A percentile compares a stretch with the other conserved stretches of the same genome.
phyloP scores from a whole-genome alignment of 768 basidiomycete genomes.

The Tricholoma saponaceum region DNA sequence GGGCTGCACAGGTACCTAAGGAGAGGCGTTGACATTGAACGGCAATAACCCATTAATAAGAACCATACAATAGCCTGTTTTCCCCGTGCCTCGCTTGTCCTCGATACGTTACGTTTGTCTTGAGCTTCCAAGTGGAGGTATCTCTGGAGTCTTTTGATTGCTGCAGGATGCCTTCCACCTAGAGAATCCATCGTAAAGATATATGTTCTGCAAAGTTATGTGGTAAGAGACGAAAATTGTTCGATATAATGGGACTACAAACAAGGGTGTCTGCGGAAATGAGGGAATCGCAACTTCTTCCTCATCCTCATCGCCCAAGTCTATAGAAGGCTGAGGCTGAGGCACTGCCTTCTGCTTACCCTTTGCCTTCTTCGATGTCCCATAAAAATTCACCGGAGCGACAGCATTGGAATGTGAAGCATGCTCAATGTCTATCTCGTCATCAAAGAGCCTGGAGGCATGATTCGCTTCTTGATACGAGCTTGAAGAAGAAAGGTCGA shows the following conservation, averaged over 20 bases:
- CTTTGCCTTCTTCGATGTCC: constrained; percentile 2
- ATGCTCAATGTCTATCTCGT: not conserved
- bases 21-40: not conserved
- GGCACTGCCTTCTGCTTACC: constrained; percentile 18
- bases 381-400: constrained; percentile 9
- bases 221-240: not conserved
- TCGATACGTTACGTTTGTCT: constrained; percentile 53
- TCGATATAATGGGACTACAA: not conserved
- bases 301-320: constrained; percentile 9
- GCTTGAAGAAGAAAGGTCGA: constrained; percentile 5
- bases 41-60: not conserved
- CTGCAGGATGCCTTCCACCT: constrained; percentile 65
- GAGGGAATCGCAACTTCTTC: constrained; percentile 1
- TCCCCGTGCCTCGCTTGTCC: constrained; percentile 36
- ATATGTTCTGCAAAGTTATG: constrained; percentile 48
- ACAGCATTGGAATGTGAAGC: not conserved
- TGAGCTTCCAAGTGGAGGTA: constrained; percentile 79
- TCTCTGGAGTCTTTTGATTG: constrained; percentile 48
- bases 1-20: constrained; percentile 80
- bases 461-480: not conserved
- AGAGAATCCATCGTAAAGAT: constrained; percentile 93
- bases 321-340: constrained; percentile 2
- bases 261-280: not conserved
- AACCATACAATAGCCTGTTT: constrained; percentile 49
- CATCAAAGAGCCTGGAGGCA: not conserved